Conservation (phyloP, 352 stramenopile genomes). For the Elongisporangium senticosum region DNA sequence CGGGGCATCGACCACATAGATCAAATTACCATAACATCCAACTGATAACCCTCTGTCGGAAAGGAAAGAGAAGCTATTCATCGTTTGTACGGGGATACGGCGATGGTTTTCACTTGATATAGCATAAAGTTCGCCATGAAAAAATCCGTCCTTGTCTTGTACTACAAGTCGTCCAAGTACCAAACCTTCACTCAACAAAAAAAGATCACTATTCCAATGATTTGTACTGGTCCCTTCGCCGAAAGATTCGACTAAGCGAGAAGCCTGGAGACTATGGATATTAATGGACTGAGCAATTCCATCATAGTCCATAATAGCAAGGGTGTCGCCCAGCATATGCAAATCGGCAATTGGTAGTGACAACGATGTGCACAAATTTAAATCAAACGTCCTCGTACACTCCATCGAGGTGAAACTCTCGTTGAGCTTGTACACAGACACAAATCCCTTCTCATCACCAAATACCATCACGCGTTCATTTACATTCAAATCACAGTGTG, state of each 20-base stretch:
- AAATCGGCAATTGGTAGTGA: no score
- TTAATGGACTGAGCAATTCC: no score
- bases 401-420: no score
- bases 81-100: slow-evolving; percentile 18
- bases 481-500: slow-evolving; percentile 5
- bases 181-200: slow-evolving; percentile 24
- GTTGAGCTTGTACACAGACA: no score
- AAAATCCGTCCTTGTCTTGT: background rate
- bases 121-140: slow-evolving; percentile 7
- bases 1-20: slow-evolving; percentile 23
- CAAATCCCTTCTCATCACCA: slow-evolving; percentile 12
- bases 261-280: no score
- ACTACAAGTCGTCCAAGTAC: slow-evolving; percentile 15
- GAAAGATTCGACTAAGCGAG: no score
- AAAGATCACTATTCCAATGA: slow-evolving; percentile 7
- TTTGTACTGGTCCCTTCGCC: no score
- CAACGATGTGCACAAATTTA: no score
- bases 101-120: slow-evolving; percentile 15
- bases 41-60: slow-evolving; percentile 8
- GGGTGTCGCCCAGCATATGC: no score
- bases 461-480: slow-evolving; percentile 16
- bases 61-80: slow-evolving; percentile 3
- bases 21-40: slow-evolving; percentile 19
- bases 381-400: no score
- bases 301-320: no score